These are phyloP conservation scores for Arctium lappa DNA, from an alignment of 129 eudicot genomes.

Conservation along the genomic window DNA sequence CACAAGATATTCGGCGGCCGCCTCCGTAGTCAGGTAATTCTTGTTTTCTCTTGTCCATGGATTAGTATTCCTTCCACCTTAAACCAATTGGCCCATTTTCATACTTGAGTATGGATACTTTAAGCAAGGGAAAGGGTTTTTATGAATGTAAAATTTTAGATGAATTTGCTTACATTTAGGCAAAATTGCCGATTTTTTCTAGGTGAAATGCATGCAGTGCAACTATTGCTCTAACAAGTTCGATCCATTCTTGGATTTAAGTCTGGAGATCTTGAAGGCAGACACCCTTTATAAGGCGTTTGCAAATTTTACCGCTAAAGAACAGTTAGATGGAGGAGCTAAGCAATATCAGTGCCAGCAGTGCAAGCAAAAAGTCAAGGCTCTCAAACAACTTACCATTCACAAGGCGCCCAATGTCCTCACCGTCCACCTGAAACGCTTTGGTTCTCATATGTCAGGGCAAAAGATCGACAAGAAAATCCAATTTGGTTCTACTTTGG, in stretches of 20 bases:
- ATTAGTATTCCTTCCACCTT: no score
- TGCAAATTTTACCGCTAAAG: conserved; percentile 74
- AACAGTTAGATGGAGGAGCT: conserved; percentile 86
- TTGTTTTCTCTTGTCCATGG: background rate
- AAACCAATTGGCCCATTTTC: no score
- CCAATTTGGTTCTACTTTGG: conserved; percentile 62
- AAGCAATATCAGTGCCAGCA: conserved; percentile 76
- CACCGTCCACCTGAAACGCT: conserved; percentile 83
- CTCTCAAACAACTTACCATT: conserved; percentile 84
- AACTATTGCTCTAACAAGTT: conserved; percentile 76
- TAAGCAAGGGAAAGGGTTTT: no score
- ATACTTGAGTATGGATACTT: background rate
- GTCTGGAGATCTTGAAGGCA: conserved; percentile 81
- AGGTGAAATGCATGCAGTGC: conserved; percentile 98
- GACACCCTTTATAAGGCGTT: conserved; percentile 77
- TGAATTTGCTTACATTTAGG: conserved; percentile 2
- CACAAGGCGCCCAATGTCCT: conserved; percentile 79
- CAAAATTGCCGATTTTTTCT: conserved; percentile 14
- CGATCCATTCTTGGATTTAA: conserved; percentile 92
- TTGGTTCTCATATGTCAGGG: conserved; percentile 70
- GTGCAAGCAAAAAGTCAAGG: conserved; percentile 93
- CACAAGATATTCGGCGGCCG: conserved; percentile 96
- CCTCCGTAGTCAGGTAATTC: conserved; percentile 81
- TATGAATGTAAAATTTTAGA: background rate
- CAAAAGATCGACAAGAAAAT: conserved; percentile 82